phyloP scores from a whole-genome alignment of 805 yeast genomes.

The Kazachstania bromeliacearum region DNA sequence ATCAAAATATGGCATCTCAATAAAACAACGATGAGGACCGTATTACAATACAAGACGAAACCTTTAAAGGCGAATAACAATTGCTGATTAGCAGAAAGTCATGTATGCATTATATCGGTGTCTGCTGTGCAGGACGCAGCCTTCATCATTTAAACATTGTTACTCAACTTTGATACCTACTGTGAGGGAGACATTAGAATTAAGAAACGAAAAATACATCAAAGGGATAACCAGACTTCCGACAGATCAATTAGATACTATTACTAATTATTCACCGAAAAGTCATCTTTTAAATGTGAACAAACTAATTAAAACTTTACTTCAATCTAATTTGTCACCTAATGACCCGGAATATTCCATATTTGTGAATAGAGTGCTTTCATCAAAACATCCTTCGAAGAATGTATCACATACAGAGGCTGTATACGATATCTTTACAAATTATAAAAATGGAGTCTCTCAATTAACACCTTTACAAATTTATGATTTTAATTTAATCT shows the following conservation, averaged over 20 bases:
- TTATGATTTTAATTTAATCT: conserved; percentile 1
- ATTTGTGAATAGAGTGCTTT: neutral
- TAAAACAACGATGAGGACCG: too few species aligned
- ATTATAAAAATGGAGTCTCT: neutral
- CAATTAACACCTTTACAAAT: neutral
- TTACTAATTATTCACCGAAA: neutral
- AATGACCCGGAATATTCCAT: conserved; percentile 1
- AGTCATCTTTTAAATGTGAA: neutral
- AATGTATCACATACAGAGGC: neutral
- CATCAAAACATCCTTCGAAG: neutral
- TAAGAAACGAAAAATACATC: conserved; percentile 1
- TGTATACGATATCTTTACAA: neutral
- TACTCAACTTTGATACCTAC: too few species aligned
- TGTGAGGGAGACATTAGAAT: neutral
- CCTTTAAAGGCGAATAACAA: too few species aligned
- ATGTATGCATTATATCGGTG: too few species aligned
- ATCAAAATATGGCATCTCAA: too few species aligned
- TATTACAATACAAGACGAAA: too few species aligned
- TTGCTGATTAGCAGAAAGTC: too few species aligned
- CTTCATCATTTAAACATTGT: too few species aligned
- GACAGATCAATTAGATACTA: neutral
- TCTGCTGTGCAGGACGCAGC: too few species aligned
- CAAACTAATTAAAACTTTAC: neutral
- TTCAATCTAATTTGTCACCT: neutral
- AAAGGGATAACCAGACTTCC: too few species aligned